Conservation (phyloP, 768 basidiomycete species). For the Dioszegia aurantiaca region DNA sequence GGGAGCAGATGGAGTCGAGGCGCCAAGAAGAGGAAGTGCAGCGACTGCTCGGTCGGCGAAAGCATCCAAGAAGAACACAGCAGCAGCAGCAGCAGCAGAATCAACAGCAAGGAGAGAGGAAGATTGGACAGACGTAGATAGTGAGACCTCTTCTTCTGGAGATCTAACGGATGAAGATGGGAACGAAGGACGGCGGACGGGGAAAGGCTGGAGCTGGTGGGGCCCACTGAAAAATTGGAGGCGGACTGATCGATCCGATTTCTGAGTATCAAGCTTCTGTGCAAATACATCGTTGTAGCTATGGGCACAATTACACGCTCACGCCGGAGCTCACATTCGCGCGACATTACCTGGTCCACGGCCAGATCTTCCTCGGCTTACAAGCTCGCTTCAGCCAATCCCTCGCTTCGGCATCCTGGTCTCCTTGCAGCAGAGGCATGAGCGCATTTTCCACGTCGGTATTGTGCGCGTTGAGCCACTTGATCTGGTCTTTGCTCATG, state of each 20-base stretch:
- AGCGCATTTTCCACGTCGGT: constrained; percentile 33
- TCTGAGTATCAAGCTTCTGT: no score
- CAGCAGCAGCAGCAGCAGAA: no score
- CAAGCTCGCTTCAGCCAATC: constrained; percentile 44
- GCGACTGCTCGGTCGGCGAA: neutral
- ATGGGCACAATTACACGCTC: no score
- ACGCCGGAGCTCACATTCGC: no score
- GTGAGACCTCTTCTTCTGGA: constrained; percentile 7
- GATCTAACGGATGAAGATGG: constrained; percentile 5
- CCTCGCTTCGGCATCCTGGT: constrained; percentile 35
- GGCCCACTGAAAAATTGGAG: constrained; percentile 50
- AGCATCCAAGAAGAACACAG: neutral
- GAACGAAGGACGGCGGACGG: neutral
- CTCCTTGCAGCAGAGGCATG: constrained; percentile 33
- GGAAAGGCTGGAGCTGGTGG: constrained; percentile 51
- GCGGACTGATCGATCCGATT: constrained; percentile 37
- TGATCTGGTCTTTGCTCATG: constrained; percentile 78
- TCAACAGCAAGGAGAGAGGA: constrained; percentile 8
- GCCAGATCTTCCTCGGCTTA: constrained; percentile 40
- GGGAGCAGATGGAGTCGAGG: neutral
- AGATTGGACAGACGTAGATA: constrained; percentile 22
- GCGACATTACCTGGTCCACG: constrained; percentile 24
- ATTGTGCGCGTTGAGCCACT: constrained; percentile 70
- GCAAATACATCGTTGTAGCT: no score
- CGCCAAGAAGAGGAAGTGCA: neutral